Evolutionary conservation across 148 eudicot species (phyloP), one percentile per base, ranked within the genome.

Genomic region (Fallopia convolvulus): DNA sequence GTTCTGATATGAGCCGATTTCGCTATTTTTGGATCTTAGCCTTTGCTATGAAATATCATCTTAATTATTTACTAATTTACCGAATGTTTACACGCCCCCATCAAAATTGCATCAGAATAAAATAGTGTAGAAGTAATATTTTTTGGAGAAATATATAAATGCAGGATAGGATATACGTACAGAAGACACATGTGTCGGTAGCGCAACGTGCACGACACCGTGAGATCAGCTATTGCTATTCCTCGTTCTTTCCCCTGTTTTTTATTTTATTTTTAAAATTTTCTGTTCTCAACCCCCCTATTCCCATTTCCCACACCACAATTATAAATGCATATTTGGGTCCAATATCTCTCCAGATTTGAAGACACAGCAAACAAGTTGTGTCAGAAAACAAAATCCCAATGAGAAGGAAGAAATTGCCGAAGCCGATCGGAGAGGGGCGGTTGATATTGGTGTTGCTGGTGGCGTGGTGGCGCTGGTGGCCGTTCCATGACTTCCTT

Each of bases 161-260:
- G 56, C 56, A 52, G 17, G 39, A 36, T 36, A 36, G 30, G 30
- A 26, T 26, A 26, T 26, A 26, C 30, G 30, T 52, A 52, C 56
- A 72, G 30, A 72, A 44, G 23, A 41, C 41, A 72, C 8, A 14
- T 72, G 75, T 72, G 75, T 72, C 30, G 75, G 75, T 72, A 72
- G 75, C 32, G 75, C 53, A 72, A 72, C 33, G 75, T 72, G 75
- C 49, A 72, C 32, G 49, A 42, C 52, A 72, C 50, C 46, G 75
- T 72, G 49, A 42, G 50, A 72, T 40, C 50, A 41, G 49, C 75
- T 44, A 41, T 71, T 46, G 44, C 36, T 41, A 39, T 70, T 44
- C 75, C 48, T 47, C 75, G 52, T 44, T 72, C 30, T 42, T 13
- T 72, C 52, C 47, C 75, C 30, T 20, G 53, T 41, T 18, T 41